phyloP scores from a whole-genome alignment of 106 monocot species.

The Dioscorea zingiberensis region DNA sequence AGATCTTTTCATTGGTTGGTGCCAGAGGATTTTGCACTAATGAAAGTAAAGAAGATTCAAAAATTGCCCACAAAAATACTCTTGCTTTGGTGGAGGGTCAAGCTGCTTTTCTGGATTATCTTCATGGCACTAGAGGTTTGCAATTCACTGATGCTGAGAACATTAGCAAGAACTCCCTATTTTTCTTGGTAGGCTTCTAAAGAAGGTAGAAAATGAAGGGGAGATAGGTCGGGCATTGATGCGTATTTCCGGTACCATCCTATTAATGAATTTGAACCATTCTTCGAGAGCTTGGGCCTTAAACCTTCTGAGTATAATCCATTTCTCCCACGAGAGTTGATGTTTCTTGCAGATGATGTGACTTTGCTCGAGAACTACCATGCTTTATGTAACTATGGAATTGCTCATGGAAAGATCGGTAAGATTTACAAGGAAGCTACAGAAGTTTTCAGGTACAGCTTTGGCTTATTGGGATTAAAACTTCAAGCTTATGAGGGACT shows the following conservation, averaged over 20 bases:
- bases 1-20: not conserved
- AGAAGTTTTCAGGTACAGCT: conserved; percentile 35
- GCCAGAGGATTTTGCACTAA: conserved; percentile 27
- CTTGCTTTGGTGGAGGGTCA: conserved; percentile 23
- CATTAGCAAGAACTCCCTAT: conserved; percentile 47
- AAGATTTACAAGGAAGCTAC: conserved; percentile 55
- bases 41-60: not conserved
- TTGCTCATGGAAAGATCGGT: conserved; percentile 67
- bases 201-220: conserved; percentile 30
- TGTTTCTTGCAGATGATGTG: conserved; percentile 59
- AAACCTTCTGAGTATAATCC: conserved; percentile 34
- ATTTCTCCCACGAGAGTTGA: conserved; percentile 50
- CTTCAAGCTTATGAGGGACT: conserved; percentile 50
- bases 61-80: not conserved
- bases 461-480: conserved; percentile 34
- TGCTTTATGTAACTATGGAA: conserved; percentile 66
- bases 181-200: conserved; percentile 42
- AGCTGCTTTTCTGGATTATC: conserved; percentile 55
- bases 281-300: conserved; percentile 84
- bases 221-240: conserved; percentile 26
- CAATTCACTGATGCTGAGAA: conserved; percentile 51
- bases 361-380: conserved; percentile 50
- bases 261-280: conserved; percentile 82
- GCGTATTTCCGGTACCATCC: conserved; percentile 57
- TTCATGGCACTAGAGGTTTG: conserved; percentile 50